A percentile compares a stretch with the other conserved stretches of the same genome.
phyloP scores from a whole-genome alignment of 257 asterid genomes.

The Solanum corneliomulleri region DNA sequence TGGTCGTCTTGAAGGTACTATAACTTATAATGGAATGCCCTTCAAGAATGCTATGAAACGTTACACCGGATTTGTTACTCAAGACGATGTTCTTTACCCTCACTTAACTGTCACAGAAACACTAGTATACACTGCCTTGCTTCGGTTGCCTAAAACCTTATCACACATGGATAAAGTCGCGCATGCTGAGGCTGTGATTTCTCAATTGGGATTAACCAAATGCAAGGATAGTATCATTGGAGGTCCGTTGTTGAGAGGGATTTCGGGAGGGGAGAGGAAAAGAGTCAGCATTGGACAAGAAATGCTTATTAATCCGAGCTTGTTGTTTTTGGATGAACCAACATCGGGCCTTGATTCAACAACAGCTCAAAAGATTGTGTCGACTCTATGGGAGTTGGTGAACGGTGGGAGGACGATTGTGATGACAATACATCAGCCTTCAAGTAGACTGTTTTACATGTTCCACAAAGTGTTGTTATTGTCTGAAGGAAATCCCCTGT shows the following conservation, averaged over 20 bases:
- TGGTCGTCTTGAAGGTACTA: slow-evolving; percentile 35
- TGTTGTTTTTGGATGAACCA: slow-evolving; percentile 72
- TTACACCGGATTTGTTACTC: slow-evolving; percentile 78
- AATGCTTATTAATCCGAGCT: slow-evolving; percentile 69
- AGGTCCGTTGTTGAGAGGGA: slow-evolving; percentile 33
- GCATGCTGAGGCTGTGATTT: slow-evolving; percentile 43
- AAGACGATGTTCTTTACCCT: slow-evolving; percentile 64
- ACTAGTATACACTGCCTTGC: slow-evolving; percentile 53
- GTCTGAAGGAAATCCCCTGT: slow-evolving; percentile 63
- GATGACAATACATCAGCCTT: slow-evolving; percentile 86
- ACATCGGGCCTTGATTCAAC: slow-evolving; percentile 84
- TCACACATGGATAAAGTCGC: slow-evolving; percentile 22
- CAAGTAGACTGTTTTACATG: slow-evolving; percentile 64
- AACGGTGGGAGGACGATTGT: slow-evolving; percentile 57
- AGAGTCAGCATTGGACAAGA: slow-evolving; percentile 86
- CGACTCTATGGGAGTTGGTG: slow-evolving; percentile 48
- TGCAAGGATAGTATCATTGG: slow-evolving; percentile 53
- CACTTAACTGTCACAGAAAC: slow-evolving; percentile 75
- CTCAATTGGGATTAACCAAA: slow-evolving; percentile 42
- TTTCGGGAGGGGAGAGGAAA: slow-evolving; percentile 78
- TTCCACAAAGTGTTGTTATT: slow-evolving; percentile 62
- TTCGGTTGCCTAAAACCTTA: slow-evolving; percentile 44
- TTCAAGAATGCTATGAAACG: slow-evolving; percentile 48
- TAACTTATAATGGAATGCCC: slow-evolving; percentile 50
- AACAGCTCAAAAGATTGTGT: slow-evolving; percentile 59